A percentile compares a stretch with the other conserved stretches of the same genome.
Evolutionary conservation across 208 protist genomes (phyloP).

Genomic region (Trypanosoma boissoni): DNA sequence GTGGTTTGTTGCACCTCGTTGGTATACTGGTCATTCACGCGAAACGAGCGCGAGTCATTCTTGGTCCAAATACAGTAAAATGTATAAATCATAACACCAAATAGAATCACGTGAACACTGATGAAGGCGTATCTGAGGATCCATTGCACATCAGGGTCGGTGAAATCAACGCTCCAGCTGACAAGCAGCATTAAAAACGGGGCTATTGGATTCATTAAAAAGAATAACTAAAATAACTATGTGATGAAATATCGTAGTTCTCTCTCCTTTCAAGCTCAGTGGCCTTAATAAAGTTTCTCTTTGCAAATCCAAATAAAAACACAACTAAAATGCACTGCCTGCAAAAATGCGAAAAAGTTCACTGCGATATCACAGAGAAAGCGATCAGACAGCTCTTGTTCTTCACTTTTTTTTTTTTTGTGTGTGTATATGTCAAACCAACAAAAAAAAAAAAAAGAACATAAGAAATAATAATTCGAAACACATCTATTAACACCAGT

Average conservation of each 20-base stretch:
- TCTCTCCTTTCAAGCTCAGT: too few species aligned
- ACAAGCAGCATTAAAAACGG: conserved; percentile 62
- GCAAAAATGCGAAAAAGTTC: too few species aligned
- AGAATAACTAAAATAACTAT: neutral
- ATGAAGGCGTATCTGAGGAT: conserved; percentile 54
- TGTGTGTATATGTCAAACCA: neutral
- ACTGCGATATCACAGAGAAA: too few species aligned
- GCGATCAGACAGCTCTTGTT: too few species aligned
- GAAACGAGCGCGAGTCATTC: conserved; percentile 38
- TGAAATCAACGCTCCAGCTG: conserved; percentile 82
- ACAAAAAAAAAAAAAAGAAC: conserved; percentile 10
- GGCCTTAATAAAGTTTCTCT: too few species aligned
- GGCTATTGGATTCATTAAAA: conserved; percentile 70
- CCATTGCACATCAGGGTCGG: conserved; percentile 57
- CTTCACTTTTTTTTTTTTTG: neutral
- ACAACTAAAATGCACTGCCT: too few species aligned
- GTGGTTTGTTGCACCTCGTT: conserved; percentile 41
- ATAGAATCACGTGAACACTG: conserved; percentile 45
- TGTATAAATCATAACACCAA: conserved; percentile 40
- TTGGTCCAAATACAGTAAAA: conserved; percentile 47
- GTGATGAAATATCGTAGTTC: too few species aligned
- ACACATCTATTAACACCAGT: too few species aligned
- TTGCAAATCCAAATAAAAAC: too few species aligned
- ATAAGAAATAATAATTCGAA: too few species aligned
- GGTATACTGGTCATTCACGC: conserved; percentile 54